These are phyloP conservation scores for Papilionanthe hybrid DNA, from an alignment of 116 monocot species.

Conservation along the genomic window DNA sequence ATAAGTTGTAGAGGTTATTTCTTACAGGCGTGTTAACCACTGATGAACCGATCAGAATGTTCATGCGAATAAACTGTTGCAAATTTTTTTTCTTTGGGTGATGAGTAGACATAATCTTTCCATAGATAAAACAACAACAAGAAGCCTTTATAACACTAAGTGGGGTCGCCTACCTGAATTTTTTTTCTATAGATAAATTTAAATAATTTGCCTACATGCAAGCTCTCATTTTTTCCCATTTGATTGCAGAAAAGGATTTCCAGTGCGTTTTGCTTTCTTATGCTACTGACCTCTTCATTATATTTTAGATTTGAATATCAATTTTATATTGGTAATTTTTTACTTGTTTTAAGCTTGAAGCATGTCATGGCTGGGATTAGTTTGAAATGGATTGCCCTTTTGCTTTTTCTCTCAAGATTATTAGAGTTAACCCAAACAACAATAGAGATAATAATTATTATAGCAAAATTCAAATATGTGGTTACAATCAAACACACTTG, in stretches of 20 bases:
- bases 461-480: no score
- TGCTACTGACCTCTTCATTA: neutral
- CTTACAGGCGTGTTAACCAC: neutral
- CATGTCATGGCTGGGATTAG: neutral
- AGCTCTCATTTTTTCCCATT: neutral
- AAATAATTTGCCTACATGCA: no score
- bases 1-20: neutral
- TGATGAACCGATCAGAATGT: neutral
- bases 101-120: neutral
- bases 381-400: neutral
- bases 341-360: neutral
- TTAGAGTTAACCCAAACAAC: no score
- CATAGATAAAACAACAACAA: neutral
- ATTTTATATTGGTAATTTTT: neutral
- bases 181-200: no score
- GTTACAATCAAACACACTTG: no score
- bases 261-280: neutral
- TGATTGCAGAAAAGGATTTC: no score
- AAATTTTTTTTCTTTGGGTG: neutral
- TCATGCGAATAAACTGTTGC: neutral
- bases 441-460: no score
- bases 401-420: neutral
- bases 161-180: no score
- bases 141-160: no score
- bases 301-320: conserved; percentile 1